Percentiles rank a stretch among this genome's conserved stretches.
Evolutionary conservation across 306 rosid genomes (phyloP).

Genomic region (Delonix regia): DNA sequence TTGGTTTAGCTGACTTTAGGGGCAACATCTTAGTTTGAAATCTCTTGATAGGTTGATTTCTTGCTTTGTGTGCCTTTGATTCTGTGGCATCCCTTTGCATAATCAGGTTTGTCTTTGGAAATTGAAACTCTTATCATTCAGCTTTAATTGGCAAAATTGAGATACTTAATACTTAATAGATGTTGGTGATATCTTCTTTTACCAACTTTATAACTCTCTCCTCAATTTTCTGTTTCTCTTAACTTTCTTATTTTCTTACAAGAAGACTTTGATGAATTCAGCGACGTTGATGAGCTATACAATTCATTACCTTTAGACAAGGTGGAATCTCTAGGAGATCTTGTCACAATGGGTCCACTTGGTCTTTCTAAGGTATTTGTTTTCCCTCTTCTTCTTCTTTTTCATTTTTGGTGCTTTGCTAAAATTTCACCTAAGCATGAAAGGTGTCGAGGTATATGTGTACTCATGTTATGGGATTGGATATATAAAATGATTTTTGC

Average conservation of each 20-base stretch:
- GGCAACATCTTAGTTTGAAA: constrained; percentile 61
- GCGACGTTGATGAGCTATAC: constrained; percentile 80
- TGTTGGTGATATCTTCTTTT: constrained; percentile 7
- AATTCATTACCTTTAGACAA: constrained; percentile 68
- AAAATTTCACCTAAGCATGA: neutral
- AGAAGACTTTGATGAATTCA: no score
- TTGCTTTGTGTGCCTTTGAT: constrained; percentile 51
- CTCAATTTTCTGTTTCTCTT: neutral
- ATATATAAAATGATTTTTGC: neutral
- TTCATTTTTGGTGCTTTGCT: no score
- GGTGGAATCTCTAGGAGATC: constrained; percentile 83
- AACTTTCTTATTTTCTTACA: constrained; percentile 14
- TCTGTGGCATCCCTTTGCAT: constrained; percentile 60
- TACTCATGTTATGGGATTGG: neutral
- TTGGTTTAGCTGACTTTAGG: constrained; percentile 86
- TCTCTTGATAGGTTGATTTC: constrained; percentile 45
- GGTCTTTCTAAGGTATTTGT: constrained; percentile 67
- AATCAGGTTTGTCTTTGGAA: constrained; percentile 64
- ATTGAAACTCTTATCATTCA: neutral
- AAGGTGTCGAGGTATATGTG: neutral
- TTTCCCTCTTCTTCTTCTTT: neutral
- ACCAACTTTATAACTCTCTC: neutral
- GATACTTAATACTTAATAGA: neutral
- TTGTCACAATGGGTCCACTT: constrained; percentile 62
- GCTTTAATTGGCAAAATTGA: neutral